Evolutionary conservation across 75 land plant genomes (phyloP).

Genomic region (Selaginella tamariscina): DNA sequence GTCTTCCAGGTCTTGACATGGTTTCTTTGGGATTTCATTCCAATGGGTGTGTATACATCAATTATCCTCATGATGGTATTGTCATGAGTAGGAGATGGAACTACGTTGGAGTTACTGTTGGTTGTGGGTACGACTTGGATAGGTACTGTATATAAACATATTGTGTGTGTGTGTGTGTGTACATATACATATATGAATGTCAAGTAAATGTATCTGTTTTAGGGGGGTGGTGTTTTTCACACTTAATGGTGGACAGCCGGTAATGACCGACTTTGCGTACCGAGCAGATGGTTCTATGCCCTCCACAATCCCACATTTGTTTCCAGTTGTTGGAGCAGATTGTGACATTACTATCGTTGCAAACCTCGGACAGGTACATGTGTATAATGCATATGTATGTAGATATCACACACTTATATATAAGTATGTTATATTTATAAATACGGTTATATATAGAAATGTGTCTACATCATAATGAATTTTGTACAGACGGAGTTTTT

Average conservation of each 20-base stretch:
- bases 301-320: background rate
- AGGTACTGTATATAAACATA: no score
- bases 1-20: slow-evolving; percentile 14
- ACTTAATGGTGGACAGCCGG: background rate
- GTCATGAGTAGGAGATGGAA: background rate
- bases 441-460: no score
- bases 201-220: no score
- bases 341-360: slow-evolving; percentile 17
- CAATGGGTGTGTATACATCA: slow-evolving; percentile 11
- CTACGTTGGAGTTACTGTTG: slow-evolving; percentile 17
- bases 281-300: background rate
- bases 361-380: slow-evolving; percentile 20
- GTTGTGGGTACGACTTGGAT: slow-evolving; percentile 16
- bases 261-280: background rate
- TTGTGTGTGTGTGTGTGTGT: no score
- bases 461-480: no score
- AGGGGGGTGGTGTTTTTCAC: slow-evolving; percentile 8
- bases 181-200: no score
- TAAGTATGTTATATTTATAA: no score
- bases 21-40: slow-evolving; percentile 16
- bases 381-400: no score
- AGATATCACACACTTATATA: no score
- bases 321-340: slow-evolving; percentile 19
- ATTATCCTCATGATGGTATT: background rate
- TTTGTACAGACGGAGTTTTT: background rate